phyloP scores from a whole-genome alignment of 2,329 filamentous ascomycete genomes.

The Penicillium sp. region DNA sequence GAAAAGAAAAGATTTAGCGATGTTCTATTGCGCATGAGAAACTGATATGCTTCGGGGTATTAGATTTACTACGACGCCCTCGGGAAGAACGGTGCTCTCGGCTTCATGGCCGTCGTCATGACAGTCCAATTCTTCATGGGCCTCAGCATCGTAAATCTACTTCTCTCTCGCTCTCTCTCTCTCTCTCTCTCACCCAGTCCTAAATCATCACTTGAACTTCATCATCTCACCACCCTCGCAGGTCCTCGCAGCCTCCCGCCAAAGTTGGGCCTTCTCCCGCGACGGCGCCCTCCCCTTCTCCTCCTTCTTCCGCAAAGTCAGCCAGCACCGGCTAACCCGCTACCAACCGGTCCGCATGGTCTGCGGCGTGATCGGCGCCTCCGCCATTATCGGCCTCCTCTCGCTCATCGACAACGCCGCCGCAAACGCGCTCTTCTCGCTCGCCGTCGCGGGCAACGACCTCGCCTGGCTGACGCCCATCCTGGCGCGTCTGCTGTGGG shows the following conservation, averaged over 20 bases:
- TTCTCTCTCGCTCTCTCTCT: too few species aligned
- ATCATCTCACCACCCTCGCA: slow-evolving; percentile 5
- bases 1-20: too few species aligned
- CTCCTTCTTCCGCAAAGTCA: slow-evolving; percentile 58
- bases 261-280: slow-evolving; percentile 64
- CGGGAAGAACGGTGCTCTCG: slow-evolving; percentile 61
- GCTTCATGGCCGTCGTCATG: slow-evolving; percentile 61
- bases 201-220: slow-evolving; percentile 6
- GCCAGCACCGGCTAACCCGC: slow-evolving; percentile 48
- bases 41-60: background rate
- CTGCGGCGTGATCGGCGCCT: slow-evolving; percentile 57
- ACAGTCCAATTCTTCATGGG: slow-evolving; percentile 66
- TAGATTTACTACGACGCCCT: slow-evolving; percentile 63
- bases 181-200: background rate
- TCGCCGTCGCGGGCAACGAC: slow-evolving; percentile 59
- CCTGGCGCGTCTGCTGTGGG: slow-evolving; percentile 59
- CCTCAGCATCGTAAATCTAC: slow-evolving; percentile 49
- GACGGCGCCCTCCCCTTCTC: slow-evolving; percentile 63
- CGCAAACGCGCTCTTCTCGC: slow-evolving; percentile 57
- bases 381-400: slow-evolving; percentile 57
- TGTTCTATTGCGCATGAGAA: background rate
- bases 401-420: slow-evolving; percentile 60
- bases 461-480: slow-evolving; percentile 62
- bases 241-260: slow-evolving; percentile 59
- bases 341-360: slow-evolving; percentile 61